phyloP scores from a whole-genome alignment of 1,284 basidiomycete species.

The Salmacisia buchloeana region DNA sequence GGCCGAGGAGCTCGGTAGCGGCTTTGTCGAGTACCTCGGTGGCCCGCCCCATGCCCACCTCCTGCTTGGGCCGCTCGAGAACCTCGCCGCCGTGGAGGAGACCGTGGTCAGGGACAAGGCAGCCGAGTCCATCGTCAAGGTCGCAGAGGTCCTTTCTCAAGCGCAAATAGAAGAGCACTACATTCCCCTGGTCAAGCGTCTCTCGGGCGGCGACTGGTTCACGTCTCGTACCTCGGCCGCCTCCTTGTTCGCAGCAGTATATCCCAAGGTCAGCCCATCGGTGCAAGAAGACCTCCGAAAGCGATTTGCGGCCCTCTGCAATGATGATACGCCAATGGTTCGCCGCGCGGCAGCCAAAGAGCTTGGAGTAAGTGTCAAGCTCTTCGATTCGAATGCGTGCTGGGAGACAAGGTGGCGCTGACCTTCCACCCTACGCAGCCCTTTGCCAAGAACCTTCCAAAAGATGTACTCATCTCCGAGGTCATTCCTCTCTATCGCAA shows the following conservation, averaged over 20 bases:
- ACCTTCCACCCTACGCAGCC: conserved; percentile 16
- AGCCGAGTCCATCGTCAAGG: conserved; percentile 90
- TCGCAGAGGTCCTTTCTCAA: conserved; percentile 72
- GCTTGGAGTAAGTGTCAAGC: conserved; percentile 71
- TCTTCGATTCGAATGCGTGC: not conserved
- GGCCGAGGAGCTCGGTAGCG: conserved; percentile 81
- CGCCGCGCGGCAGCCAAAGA: conserved; percentile 91
- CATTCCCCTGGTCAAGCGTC: conserved; percentile 81
- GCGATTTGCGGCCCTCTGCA: conserved; percentile 73
- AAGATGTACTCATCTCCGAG: conserved; percentile 62
- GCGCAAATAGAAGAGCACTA: conserved; percentile 83
- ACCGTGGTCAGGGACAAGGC: conserved; percentile 98
- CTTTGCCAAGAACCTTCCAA: conserved; percentile 47
- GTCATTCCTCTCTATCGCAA: conserved; percentile 88
- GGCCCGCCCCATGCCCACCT: conserved; percentile 83
- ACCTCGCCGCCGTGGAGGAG: conserved; percentile 93
- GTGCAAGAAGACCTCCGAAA: conserved; percentile 85
- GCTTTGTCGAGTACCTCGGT: conserved; percentile 86
- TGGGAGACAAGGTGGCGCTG: not conserved
- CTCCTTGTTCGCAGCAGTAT: conserved; percentile 88
- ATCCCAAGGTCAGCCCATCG: conserved; percentile 56
- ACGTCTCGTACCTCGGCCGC: conserved; percentile 96
- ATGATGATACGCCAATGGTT: conserved; percentile 99
- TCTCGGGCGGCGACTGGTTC: conserved; percentile 96
- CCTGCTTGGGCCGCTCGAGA: conserved; percentile 86